Percentiles rank a stretch among this genome's conserved stretches.
Evolutionary conservation across 495 filamentous ascomycete genomes (phyloP).

Genomic region (Aspergillus sparsus): DNA sequence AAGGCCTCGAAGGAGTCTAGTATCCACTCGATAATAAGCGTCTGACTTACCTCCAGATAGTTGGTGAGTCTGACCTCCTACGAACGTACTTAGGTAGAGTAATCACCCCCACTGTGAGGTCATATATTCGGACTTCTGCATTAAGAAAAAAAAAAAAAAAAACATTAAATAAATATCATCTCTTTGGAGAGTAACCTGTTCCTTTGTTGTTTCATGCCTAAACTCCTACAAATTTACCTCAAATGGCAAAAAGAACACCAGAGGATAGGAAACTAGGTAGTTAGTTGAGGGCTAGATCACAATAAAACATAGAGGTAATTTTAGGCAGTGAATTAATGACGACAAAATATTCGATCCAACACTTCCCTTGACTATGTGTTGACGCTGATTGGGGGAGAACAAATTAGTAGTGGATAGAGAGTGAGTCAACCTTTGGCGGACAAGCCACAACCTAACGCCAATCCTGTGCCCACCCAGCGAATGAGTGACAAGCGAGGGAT

Average conservation of each 20-base stretch:
- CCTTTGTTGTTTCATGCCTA: too few species aligned
- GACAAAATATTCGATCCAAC: constrained; percentile 1
- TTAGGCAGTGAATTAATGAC: background rate
- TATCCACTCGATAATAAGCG: too few species aligned
- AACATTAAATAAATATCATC: too few species aligned
- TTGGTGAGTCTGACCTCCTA: too few species aligned
- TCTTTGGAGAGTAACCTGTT: too few species aligned
- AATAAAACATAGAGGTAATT: background rate
- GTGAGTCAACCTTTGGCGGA: constrained; percentile 17
- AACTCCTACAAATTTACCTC: background rate
- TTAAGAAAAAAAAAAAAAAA: too few species aligned
- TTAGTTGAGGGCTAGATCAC: background rate
- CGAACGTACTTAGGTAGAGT: too few species aligned
- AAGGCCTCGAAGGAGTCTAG: too few species aligned
- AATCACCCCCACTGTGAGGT: too few species aligned
- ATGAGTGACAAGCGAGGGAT: constrained; percentile 2
- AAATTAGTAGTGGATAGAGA: background rate
- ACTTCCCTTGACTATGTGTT: background rate
- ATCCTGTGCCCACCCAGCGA: constrained; percentile 10
- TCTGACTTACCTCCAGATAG: too few species aligned
- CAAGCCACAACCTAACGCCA: constrained; percentile 18
- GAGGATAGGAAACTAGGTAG: background rate
- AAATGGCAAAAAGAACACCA: background rate
- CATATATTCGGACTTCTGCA: too few species aligned
- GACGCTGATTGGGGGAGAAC: constrained; percentile 8